Conservation (phyloP, 768 basidiomycete species). For the Mycena galopus region DNA sequence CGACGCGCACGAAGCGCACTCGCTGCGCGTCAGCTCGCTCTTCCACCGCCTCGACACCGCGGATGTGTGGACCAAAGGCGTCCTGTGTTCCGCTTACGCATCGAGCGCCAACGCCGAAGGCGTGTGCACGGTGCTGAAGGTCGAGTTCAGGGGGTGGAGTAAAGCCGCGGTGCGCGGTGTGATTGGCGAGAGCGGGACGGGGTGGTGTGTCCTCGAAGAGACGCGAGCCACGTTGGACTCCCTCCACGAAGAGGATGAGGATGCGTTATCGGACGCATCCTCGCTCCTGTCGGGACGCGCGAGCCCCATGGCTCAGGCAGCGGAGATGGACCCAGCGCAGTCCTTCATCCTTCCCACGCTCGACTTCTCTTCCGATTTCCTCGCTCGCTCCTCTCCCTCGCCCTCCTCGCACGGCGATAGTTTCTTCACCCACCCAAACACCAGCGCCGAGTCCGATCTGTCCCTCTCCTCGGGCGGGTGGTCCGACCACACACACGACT, state of each 20-base stretch:
- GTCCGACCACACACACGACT: neutral
- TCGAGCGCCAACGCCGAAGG: slow-evolving; percentile 54
- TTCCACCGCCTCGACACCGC: slow-evolving; percentile 80
- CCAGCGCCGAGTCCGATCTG: slow-evolving; percentile 3
- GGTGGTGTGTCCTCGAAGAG: slow-evolving; percentile 85
- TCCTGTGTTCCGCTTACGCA: slow-evolving; percentile 73
- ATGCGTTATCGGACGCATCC: slow-evolving; percentile 47
- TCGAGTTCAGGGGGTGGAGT: slow-evolving; percentile 84
- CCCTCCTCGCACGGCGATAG: no score
- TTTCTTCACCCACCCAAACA: slow-evolving; percentile 14
- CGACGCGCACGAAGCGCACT: slow-evolving; percentile 65
- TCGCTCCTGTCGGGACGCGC: slow-evolving; percentile 45
- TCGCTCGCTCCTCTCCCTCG: slow-evolving; percentile 4
- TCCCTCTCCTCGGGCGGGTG: slow-evolving; percentile 6
- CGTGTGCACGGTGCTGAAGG: slow-evolving; percentile 73
- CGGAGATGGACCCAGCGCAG: slow-evolving; percentile 65
- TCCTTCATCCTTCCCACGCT: slow-evolving; percentile 83
- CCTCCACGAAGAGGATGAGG: slow-evolving; percentile 46
- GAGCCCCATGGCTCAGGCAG: slow-evolving; percentile 9
- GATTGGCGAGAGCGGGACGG: slow-evolving; percentile 77
- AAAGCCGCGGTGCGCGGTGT: slow-evolving; percentile 72
- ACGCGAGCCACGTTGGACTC: slow-evolving; percentile 31
- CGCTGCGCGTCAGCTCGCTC: slow-evolving; percentile 73
- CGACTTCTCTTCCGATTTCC: slow-evolving; percentile 73
- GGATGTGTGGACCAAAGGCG: slow-evolving; percentile 75